Base-by-base conservation (phyloP, 768 basidiomycete species). In the Podaxis pistillaris region DNA sequence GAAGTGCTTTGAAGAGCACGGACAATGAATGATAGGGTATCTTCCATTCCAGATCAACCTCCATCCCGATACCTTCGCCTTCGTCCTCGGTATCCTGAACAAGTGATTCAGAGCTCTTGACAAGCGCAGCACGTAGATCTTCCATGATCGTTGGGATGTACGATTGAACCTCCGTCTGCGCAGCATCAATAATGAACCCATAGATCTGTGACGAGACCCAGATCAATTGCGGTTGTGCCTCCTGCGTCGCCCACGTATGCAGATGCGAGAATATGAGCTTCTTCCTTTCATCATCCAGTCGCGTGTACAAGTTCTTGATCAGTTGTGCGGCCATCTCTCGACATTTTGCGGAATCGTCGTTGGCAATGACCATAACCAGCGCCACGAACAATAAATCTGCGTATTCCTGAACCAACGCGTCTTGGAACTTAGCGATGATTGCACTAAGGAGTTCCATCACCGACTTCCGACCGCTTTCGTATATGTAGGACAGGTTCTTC, bases 361-460 rank as follows among this genome's bases (percentile, higher is more conserved):
- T 99, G 30, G 94, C 95, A 36, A 98, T 75, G 28, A 91, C 91
- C 86, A 98, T 90, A 44, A 96, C 92, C 26, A 98, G 82, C 0
- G 91, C 88, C 15, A 97, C 87, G 71, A 98, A 98, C 53, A 98
- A 81, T 66, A 97, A 81, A 69, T 97, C 93, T 13, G 90, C 82
- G 67, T 94, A 90, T 69, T 98, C 94, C 17, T 78, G 76, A 44
- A 95, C 76, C 30, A 97, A 78, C 3, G 78, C 81, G 2, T 79
- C 78, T 62, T 94, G 87, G 72, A 98, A 96, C 75, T 98, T 98
- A 64, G 80, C 70, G 56, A 98, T 77, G 53, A 97, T 77, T 0
- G 93, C 94, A 13, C 86, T 79, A n/a, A 99, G 82, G 1, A 98
- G 76, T 72, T 97, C 96, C 83, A 99, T 86, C 57, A 97, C 93